Evolutionary conservation across 1,284 basidiomycete species (phyloP), one percentile per base, ranked within the genome.

Genomic region (Malassezia japonica): DNA sequence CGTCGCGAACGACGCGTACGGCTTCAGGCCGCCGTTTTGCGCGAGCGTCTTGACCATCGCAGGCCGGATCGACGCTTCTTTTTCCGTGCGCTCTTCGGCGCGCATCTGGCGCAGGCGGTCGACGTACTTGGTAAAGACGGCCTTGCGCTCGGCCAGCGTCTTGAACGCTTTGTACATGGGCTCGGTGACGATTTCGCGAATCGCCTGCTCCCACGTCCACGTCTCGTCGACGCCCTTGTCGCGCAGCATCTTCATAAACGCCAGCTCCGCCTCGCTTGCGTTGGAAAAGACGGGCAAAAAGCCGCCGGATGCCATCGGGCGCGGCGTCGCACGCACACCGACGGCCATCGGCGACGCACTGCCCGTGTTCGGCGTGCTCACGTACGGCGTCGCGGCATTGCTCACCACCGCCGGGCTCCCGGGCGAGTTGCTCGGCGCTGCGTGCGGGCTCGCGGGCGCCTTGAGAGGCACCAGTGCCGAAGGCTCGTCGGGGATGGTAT

Each of bases 201-300:
- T 94, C 40, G 91, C 90, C 75, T 87, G 83, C 74, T 99, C 94
- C 94, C 94, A 99, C 18, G 88, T 91, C 86, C 87, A 95, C 60
- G 80, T 83, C 40, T 85, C 82, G 75, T 89, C 86, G 41, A 98
- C 84, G 20, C 86, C 85, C 44, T 87, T 86, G 71, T 87, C 85
- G 64, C 83, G 81, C 58, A 99, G 77, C 46, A 98, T 78, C 74
- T 86, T 84, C 60, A 83, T 82, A 74, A 99, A 98, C 2, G 91
- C 92, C 61, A 85, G 85, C 74, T 96, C 89, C 21, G 89, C 90
- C 62, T 92, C 87, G 64, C 88, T 42, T 10, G 40, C 24, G n/a
- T 42, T 42, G 40, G 40, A 29, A 9, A 42, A 42, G 16, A 42
- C 16, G 2, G 38, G 38, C 16, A 40, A 21, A 12, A 28, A 28